Evolutionary conservation across 148 eudicot genomes (phyloP), one percentile per base, ranked within the genome.

Genomic region (Gaultheria prostrata): DNA sequence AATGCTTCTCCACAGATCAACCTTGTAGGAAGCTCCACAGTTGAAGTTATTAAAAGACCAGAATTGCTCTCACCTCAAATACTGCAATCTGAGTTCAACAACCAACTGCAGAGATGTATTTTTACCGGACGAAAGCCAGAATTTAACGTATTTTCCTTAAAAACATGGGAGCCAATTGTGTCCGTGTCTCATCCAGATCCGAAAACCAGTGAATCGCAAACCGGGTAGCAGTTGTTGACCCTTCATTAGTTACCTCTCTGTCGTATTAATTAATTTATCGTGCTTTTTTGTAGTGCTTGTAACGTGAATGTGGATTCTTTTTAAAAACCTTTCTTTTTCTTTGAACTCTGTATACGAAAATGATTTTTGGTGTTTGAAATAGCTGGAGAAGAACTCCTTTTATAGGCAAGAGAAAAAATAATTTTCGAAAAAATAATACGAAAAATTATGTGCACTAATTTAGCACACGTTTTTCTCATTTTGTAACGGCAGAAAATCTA

Each of bases 21-120:
- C 61, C 57, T 39, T 74, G 85, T 75, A 17, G 90, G 89, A 69
- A 88, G 86, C 85, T 86, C 91, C 6, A 80, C 90, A 24, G 79
- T 90, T 59, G 73, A 88, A 86, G 79, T 89, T 65, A 83, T 93
- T 63, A 87, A 89, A 82, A 87, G 86, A 26, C 92, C 91, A 39
- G 92, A 91, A 59, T 70, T 83, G 82, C 63, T 89, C 51, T 83
- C 89, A 7, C 93, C 91, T 86, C 90, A 85, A 85, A 57, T 71
- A 65, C 65, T 91, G 82, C 92, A 88, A 71, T 87, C 89, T 26
- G 61, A 80, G 48, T 46, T 90, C 11, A 78, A 85, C 45, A 73
- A 86, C 56, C 91, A 91, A 84, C 82, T 90, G 77, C 87, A 86
- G 24, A 91, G 83, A 82, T 46, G 88, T 45, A 82, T 84, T 73